Percentiles rank a stretch among this genome's conserved stretches.
phyloP scores from a whole-genome alignment of 2,329 filamentous ascomycete genomes.

The Verticillium dahliae region DNA sequence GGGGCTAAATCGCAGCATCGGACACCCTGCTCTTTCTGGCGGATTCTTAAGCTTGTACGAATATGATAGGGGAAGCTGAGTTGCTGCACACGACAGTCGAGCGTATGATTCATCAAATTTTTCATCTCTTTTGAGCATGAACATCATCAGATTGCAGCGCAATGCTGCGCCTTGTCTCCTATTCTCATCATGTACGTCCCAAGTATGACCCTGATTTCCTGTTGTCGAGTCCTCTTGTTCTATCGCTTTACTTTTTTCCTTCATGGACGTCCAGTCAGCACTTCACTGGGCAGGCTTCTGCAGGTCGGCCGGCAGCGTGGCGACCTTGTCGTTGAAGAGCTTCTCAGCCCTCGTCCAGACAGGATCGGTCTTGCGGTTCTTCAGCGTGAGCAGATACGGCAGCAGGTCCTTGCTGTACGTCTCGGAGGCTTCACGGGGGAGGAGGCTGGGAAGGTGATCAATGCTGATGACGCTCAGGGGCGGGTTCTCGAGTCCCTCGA shows the following conservation, averaged over 20 bases:
- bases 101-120: not conserved
- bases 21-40: conserved; percentile 9
- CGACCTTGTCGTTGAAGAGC: conserved; percentile 77
- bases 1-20: conserved; percentile 4
- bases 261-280: not conserved
- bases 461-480: conserved; percentile 78
- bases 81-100: not conserved
- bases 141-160: not conserved
- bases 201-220: not conserved
- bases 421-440: conserved; percentile 82
- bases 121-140: not conserved
- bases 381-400: conserved; percentile 69
- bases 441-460: conserved; percentile 75
- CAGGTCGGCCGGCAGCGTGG: conserved; percentile 49
- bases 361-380: conserved; percentile 62
- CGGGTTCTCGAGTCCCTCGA: conserved; percentile 51
- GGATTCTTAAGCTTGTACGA: not conserved
- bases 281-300: not conserved
- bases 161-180: not conserved
- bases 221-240: not conserved
- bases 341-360: conserved; percentile 87
- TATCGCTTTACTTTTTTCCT: not conserved
- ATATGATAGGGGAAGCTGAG: not conserved
- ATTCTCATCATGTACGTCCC: not conserved
- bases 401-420: conserved; percentile 74